Percentiles rank a stretch among this genome's conserved stretches.
phyloP scores from a whole-genome alignment of 306 rosid species.

The Vicia faba region DNA sequence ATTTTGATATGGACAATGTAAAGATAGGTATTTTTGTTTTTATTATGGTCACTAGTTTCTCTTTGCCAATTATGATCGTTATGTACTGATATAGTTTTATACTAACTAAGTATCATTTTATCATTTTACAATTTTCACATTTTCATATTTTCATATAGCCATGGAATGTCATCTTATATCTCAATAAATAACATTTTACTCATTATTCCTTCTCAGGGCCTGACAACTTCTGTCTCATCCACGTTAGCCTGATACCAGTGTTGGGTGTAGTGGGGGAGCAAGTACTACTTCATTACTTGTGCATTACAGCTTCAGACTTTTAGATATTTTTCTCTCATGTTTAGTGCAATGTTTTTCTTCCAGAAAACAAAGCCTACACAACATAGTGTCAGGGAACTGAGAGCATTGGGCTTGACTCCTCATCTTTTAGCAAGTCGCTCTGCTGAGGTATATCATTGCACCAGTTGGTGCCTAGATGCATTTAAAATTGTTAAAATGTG shows the following conservation, averaged over 20 bases:
- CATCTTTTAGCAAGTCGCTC: constrained; percentile 96
- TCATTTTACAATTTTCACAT: background rate
- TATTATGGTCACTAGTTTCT: background rate
- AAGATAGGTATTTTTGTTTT: constrained; percentile 1
- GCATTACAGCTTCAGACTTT: constrained; percentile 30
- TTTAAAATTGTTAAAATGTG: constrained; percentile 26
- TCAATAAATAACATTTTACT: constrained; percentile 27
- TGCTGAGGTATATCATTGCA: constrained; percentile 66
- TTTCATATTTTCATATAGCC: background rate
- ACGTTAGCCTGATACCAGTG: constrained; percentile 97
- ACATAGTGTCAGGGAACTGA: constrained; percentile 91
- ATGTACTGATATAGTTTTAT: constrained; percentile 2
- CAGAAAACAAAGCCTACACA: constrained; percentile 99
- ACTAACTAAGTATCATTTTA: background rate
- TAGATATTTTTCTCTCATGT: constrained; percentile 26
- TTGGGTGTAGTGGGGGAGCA: constrained; percentile 98
- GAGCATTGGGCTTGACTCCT: constrained; percentile 96
- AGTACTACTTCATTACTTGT: constrained; percentile 54
- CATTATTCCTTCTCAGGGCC: constrained; percentile 63
- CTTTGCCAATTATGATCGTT: background rate
- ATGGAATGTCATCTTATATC: constrained; percentile 33
- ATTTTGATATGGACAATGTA: background rate
- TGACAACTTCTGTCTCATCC: constrained; percentile 93
- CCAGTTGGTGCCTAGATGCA: constrained; percentile 27
- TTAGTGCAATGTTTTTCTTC: constrained; percentile 39